Conservation (phyloP, 2,329 filamentous ascomycete genomes). For the Xylaria multiplex region DNA sequence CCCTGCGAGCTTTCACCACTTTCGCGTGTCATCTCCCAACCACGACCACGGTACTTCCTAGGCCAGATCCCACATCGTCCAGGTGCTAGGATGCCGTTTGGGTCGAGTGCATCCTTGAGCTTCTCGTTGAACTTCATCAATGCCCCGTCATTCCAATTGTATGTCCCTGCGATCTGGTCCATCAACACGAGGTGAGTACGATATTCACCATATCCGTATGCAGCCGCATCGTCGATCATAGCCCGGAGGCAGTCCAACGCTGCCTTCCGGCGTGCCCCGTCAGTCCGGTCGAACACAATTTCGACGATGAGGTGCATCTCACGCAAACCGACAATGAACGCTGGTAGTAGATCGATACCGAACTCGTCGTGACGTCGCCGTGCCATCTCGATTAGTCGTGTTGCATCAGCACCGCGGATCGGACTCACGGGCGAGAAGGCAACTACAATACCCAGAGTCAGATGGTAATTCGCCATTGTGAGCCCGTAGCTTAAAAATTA, state of each 20-base stretch:
- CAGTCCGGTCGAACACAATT: constrained; percentile 48
- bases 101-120: constrained; percentile 56
- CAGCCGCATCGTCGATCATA: constrained; percentile 53
- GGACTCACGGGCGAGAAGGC: constrained; percentile 58
- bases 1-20: constrained; percentile 49
- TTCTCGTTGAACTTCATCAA: constrained; percentile 54
- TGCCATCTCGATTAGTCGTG: constrained; percentile 51
- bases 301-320: constrained; percentile 57
- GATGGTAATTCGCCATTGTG: not conserved
- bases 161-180: constrained; percentile 57
- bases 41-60: constrained; percentile 47
- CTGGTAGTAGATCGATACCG: constrained; percentile 54
- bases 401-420: constrained; percentile 55
- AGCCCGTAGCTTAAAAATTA: too few relatives aligned
- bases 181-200: constrained; percentile 57
- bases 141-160: constrained; percentile 55
- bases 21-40: constrained; percentile 52
- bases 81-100: constrained; percentile 50
- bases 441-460: constrained; percentile 33
- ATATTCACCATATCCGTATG: constrained; percentile 56
- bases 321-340: constrained; percentile 54
- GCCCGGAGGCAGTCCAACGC: constrained; percentile 46
- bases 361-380: constrained; percentile 49
- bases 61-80: constrained; percentile 50
- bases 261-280: constrained; percentile 40